Conservation (phyloP, 2,329 filamentous ascomycete species). For the Cercospora sesami region DNA sequence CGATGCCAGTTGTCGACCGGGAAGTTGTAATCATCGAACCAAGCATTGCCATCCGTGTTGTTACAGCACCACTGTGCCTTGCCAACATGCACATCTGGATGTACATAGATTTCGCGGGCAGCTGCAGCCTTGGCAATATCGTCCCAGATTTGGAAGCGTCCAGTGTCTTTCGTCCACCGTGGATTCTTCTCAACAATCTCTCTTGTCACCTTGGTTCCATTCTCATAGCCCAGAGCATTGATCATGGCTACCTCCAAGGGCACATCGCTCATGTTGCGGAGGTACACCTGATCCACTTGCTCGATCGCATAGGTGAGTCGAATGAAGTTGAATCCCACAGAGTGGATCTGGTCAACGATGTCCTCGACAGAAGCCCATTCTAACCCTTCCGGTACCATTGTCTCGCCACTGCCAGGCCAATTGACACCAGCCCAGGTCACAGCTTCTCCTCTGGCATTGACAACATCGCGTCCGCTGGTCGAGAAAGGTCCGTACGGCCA, state of each 20-base stretch:
- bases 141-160: slow-evolving; percentile 43
- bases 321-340: slow-evolving; percentile 39
- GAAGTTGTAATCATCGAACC: slow-evolving; percentile 50
- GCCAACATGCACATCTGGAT: slow-evolving; percentile 64
- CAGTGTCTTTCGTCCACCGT: slow-evolving; percentile 42
- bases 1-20: slow-evolving; percentile 30
- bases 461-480: slow-evolving; percentile 34
- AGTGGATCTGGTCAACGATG: slow-evolving; percentile 35
- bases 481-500: slow-evolving; percentile 40
- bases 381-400: slow-evolving; percentile 40
- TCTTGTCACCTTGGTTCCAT: slow-evolving; percentile 44
- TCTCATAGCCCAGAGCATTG: slow-evolving; percentile 43
- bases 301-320: slow-evolving; percentile 47
- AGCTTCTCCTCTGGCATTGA: slow-evolving; percentile 27
- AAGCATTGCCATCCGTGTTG: slow-evolving; percentile 57
- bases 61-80: slow-evolving; percentile 61
- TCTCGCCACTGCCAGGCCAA: slow-evolving; percentile 39
- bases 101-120: slow-evolving; percentile 55
- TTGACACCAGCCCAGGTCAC: slow-evolving; percentile 39
- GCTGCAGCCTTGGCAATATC: slow-evolving; percentile 28
- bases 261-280: slow-evolving; percentile 43
- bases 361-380: slow-evolving; percentile 37
- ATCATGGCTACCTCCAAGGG: slow-evolving; percentile 44
- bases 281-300: slow-evolving; percentile 46
- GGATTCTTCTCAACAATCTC: slow-evolving; percentile 43